These are phyloP conservation scores for Aspergillus saccharolyticus DNA, from an alignment of 495 filamentous ascomycete genomes.

Conservation along the genomic window DNA sequence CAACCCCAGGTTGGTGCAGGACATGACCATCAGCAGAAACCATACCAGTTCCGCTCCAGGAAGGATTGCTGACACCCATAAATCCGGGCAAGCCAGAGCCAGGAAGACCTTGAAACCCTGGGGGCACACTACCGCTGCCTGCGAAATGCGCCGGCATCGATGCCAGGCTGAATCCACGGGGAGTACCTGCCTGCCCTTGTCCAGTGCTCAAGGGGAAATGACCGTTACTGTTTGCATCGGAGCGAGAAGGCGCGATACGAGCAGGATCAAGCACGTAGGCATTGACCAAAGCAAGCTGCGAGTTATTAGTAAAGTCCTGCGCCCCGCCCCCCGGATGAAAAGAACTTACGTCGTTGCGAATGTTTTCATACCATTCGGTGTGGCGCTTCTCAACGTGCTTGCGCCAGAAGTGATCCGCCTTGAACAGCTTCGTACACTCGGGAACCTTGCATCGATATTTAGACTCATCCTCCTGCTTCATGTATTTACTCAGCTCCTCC, in stretches of 20 bases:
- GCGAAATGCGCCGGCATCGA: constrained; percentile 53
- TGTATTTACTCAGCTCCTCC: constrained; percentile 79
- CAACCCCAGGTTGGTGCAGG: constrained; percentile 52
- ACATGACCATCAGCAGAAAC: constrained; percentile 33
- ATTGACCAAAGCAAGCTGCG: constrained; percentile 80
- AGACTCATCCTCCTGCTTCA: constrained; percentile 95
- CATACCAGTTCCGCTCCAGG: constrained; percentile 44
- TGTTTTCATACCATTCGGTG: constrained; percentile 73
- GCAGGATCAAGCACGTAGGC: constrained; percentile 89
- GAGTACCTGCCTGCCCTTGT: constrained; percentile 73
- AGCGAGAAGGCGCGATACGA: constrained; percentile 84
- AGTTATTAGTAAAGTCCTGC: constrained; percentile 20
- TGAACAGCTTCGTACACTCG: constrained; percentile 94
- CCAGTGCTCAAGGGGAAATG: constrained; percentile 80
- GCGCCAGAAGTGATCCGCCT: constrained; percentile 91
- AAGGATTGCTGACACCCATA: constrained; percentile 50
- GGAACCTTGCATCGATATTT: constrained; percentile 96
- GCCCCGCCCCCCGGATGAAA: background rate
- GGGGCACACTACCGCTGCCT: constrained; percentile 25
- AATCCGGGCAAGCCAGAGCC: constrained; percentile 42
- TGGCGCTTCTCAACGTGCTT: constrained; percentile 98
- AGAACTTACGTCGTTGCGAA: constrained; percentile 73
- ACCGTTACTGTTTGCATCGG: constrained; percentile 95
- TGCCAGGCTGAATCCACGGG: constrained; percentile 85
- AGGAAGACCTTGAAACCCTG: constrained; percentile 28